Base-by-base conservation (phyloP, 495 filamentous ascomycete genomes). In the Parathielavia appendiculata region DNA sequence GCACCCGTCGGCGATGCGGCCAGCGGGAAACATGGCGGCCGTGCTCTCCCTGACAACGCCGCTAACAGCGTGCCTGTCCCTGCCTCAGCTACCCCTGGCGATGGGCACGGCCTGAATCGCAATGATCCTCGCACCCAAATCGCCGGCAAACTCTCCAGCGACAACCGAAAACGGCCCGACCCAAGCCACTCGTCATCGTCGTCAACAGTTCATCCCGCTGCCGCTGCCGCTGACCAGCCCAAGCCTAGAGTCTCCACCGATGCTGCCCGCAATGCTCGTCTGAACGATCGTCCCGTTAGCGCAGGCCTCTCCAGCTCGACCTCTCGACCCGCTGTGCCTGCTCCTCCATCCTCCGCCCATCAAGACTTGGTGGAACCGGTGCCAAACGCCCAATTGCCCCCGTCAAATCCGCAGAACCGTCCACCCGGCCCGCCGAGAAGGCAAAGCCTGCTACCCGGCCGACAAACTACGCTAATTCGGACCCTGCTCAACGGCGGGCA, bases 401-500 rank as follows among this genome's bases (percentile, higher is more conserved):
- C 67, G 40, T 58, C 65, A 11, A 61, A 58, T 17, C 60, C 69
- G 17, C 22, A 58, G 16, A 45, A 60, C 45, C 67, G 69, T 20
- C 67, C 71, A 16, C 16, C 57, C 19, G 66, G 38, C n/a, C 65
- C 66, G 22, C 67, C 63, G 35, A 61, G 76, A 58, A 71, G 71
- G 48, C 79, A 80, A 63, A 79, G 76, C 53, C 63, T 79, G 32
- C 64, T 81, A 16, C 75, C 79, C 35, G 69, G 73, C 57, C 71
- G 75, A 40, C 75, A 80, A 62, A 72, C 74, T 22, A 71, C 68
- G 36, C 64, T 77, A 56, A 78, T 78, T 55, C 76, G 75, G 60
- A 74, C 75, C 4, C 72, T 81, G 23, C 69, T 80, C 64, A 64
- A 54, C 63, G 56, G 71, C 44, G 54, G 63, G 41, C 62, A 71